Conservation (phyloP, 371 early-diverging fungal genomes). For the Mortierella sp. region DNA sequence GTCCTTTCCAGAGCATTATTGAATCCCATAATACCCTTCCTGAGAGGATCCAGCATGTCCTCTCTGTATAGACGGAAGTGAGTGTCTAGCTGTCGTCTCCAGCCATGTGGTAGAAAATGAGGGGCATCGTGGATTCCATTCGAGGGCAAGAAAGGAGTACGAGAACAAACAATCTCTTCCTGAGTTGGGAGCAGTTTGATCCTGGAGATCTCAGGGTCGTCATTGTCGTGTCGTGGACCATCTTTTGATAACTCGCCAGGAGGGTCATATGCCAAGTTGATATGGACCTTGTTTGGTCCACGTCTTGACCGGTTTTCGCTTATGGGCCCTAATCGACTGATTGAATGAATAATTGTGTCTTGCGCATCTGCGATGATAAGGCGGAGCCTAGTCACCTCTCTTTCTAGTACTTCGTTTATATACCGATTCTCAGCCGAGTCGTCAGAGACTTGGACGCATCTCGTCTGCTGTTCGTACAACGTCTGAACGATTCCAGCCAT, state of each 20-base stretch:
- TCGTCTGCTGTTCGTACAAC: not conserved
- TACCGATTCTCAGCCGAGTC: conserved; percentile 15
- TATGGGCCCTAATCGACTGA: not conserved
- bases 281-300: conserved; percentile 13
- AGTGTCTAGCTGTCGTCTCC: conserved; percentile 62
- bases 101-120: conserved; percentile 60
- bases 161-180: conserved; percentile 46
- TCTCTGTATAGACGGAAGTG: conserved; percentile 69
- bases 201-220: conserved; percentile 47
- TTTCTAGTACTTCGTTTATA: conserved; percentile 19
- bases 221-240: conserved; percentile 62
- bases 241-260: conserved; percentile 42
- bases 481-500: conserved; percentile 5
- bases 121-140: conserved; percentile 47
- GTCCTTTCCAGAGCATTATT: conserved; percentile 15
- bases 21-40: conserved; percentile 37
- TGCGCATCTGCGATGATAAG: conserved; percentile 23
- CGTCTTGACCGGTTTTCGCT: not conserved
- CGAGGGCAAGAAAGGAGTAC: conserved; percentile 58
- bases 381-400: conserved; percentile 14
- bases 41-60: conserved; percentile 58
- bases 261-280: conserved; percentile 27
- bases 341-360: conserved; percentile 1
- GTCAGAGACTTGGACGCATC: not conserved
- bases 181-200: conserved; percentile 62